Evolutionary conservation across 176 grass and related monocot species (phyloP).

Genomic region (Aegilops longissima): DNA sequence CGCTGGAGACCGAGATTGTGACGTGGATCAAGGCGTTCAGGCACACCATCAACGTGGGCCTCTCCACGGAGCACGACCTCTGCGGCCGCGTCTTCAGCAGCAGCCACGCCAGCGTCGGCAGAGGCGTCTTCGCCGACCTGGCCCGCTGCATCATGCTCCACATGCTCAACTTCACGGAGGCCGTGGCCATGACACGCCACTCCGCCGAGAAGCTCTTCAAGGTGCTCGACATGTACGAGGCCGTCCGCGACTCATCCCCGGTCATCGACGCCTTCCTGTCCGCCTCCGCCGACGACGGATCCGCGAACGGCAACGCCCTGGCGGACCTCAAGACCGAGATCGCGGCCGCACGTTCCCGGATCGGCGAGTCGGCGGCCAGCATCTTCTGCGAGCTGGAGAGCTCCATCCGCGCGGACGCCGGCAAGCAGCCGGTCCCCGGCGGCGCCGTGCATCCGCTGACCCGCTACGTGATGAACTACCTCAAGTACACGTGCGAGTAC

Average conservation of each 20-base stretch:
- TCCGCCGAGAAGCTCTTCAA: slow-evolving; percentile 83
- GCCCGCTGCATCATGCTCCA: slow-evolving; percentile 52
- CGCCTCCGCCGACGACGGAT: background rate
- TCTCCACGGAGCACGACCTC: slow-evolving; percentile 68
- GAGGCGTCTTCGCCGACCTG: slow-evolving; percentile 50
- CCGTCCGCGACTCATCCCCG: slow-evolving; percentile 51
- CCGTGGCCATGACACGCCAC: slow-evolving; percentile 60
- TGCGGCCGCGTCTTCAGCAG: slow-evolving; percentile 54
- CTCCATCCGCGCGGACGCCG: slow-evolving; percentile 73
- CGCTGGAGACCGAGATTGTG: slow-evolving; percentile 64
- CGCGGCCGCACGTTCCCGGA: slow-evolving; percentile 30
- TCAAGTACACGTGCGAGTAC: slow-evolving; percentile 86
- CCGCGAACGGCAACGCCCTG: slow-evolving; percentile 1
- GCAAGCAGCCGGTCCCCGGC: slow-evolving; percentile 62
- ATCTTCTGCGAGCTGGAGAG: slow-evolving; percentile 91
- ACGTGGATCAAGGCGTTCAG: slow-evolving; percentile 73
- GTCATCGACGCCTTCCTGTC: slow-evolving; percentile 58
- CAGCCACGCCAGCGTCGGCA: slow-evolving; percentile 20
- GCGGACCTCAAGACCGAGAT: slow-evolving; percentile 61
- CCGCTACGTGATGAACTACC: slow-evolving; percentile 96
- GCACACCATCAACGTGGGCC: slow-evolving; percentile 49
- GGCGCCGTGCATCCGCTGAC: slow-evolving; percentile 93
- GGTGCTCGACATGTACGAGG: slow-evolving; percentile 92
- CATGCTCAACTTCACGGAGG: slow-evolving; percentile 85
- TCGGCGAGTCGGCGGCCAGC: slow-evolving; percentile 58